Evolutionary conservation across 2,329 filamentous ascomycete species (phyloP), one percentile per base, ranked within the genome.

Genomic region (Phialemoniopsis sp.): DNA sequence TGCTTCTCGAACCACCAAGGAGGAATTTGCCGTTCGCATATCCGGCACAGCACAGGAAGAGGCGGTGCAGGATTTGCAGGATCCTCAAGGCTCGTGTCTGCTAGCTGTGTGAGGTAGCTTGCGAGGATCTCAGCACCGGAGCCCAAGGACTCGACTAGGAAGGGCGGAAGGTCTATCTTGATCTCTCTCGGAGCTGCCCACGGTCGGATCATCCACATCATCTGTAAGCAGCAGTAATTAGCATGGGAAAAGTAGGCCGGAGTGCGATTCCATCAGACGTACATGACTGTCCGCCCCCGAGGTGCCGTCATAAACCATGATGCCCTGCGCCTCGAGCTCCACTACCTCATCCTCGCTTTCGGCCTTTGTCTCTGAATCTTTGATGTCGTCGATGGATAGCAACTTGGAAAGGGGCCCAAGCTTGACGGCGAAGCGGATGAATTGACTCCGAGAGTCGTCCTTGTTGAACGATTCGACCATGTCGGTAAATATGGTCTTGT

Each of bases 1-100:
- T 98, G 93, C 62, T 97, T 98, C 64, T 98, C 93, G 52, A 98
- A 98, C 94, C 93, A 98, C 93, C 93, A 98, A 1, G 91, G 89
- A 5, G 89, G 89, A 44, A 98, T 97, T 46, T 96, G 89, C 39
- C 93, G 87, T 59, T 98, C 93, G 61, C 93, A 98, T 40, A 98
- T 97, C 38, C 93, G 89, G 62, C 93, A 98, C 13, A 98, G 77
- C 5, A 97, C 85, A 1, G 89, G 88, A 10, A 82, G 72, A 0
- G 91, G 89, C 3, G 89, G 88, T 9, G 89, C 82, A 57, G 90
- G 83, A 53, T 84, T 80, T 36, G 78, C 78, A 15, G 86, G 82
- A 46, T 87, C 88, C 31, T 86, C 85, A 19, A 83, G 73, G 36
- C 87, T 88, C 31, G 82, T 80, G 58, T 98, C 93, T 35, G 93